phyloP scores from a whole-genome alignment of 163 green algal species.

The Chloromonas sp. region DNA sequence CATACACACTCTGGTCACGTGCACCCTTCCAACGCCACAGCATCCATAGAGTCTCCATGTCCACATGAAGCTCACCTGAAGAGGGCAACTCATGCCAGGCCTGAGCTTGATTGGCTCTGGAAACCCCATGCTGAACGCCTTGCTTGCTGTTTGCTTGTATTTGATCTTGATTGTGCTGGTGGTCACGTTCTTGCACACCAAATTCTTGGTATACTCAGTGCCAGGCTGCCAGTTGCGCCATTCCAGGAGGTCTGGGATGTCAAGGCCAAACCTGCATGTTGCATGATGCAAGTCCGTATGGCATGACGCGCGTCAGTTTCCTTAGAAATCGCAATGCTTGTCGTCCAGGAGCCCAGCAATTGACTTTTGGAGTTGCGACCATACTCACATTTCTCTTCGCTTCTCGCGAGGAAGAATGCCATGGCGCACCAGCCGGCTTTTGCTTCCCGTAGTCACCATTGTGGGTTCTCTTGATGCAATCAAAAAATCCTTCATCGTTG shows the following conservation, averaged over 20 bases:
- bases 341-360: background rate
- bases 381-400: conserved; percentile 10
- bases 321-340: background rate
- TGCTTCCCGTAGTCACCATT: background rate
- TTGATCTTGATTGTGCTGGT: conserved; percentile 50
- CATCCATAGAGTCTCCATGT: too few relatives aligned
- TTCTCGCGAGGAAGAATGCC: conserved; percentile 11
- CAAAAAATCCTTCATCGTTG: too few relatives aligned
- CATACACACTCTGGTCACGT: too few relatives aligned
- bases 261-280: conserved; percentile 53
- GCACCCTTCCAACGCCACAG: too few relatives aligned
- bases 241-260: conserved; percentile 52
- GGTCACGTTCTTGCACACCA: conserved; percentile 71
- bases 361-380: background rate
- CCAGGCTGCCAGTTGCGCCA: conserved; percentile 62
- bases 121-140: conserved; percentile 73
- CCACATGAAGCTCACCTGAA: conserved; percentile 36
- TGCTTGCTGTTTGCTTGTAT: conserved; percentile 60
- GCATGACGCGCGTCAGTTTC: background rate
- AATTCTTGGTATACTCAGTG: conserved; percentile 53
- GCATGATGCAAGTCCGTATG: background rate
- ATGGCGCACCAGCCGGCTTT: background rate
- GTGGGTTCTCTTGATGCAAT: too few relatives aligned
- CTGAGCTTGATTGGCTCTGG: conserved; percentile 59
- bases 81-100: conserved; percentile 53